These are phyloP conservation scores for Botrytis aclada DNA, from an alignment of 2,329 filamentous ascomycete genomes.

Conservation along the genomic window DNA sequence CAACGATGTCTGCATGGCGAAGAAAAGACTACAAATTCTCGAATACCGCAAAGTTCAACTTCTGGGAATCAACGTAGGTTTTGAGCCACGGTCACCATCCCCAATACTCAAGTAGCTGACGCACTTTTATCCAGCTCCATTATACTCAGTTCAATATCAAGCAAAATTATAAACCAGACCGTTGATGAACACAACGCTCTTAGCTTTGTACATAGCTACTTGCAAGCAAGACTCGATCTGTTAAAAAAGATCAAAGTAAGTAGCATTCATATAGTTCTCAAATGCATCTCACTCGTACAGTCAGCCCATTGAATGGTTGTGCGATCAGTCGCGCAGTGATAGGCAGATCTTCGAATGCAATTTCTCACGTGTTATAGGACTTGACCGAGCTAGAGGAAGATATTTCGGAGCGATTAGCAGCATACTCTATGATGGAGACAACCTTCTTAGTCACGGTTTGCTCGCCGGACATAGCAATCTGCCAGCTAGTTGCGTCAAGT, in stretches of 20 bases:
- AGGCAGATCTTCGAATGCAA: background rate
- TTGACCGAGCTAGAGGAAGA: conserved; percentile 53
- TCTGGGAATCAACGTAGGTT: conserved; percentile 40
- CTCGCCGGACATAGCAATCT: conserved; percentile 62
- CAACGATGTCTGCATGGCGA: conserved; percentile 29
- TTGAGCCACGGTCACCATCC: background rate
- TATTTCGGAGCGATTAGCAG: conserved; percentile 51
- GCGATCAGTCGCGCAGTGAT: background rate
- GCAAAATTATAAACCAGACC: conserved; percentile 32
- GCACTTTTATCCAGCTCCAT: conserved; percentile 29
- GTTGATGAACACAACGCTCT: conserved; percentile 33
- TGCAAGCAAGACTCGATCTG: conserved; percentile 53
- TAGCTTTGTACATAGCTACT: conserved; percentile 50
- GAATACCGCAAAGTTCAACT: conserved; percentile 32
- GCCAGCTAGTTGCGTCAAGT: conserved; percentile 61
- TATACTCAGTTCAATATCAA: conserved; percentile 33
- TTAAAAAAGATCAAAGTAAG: conserved; percentile 41
- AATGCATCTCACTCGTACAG: background rate
- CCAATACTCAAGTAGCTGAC: background rate
- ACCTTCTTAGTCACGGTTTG: conserved; percentile 62
- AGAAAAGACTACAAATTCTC: conserved; percentile 26
- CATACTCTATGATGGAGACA: conserved; percentile 58
- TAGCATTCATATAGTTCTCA: background rate
- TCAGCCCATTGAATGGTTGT: background rate
- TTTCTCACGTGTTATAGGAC: conserved; percentile 43